These are phyloP conservation scores for Silene vulgaris DNA, from an alignment of 179 eudicot species.

Conservation along the genomic window DNA sequence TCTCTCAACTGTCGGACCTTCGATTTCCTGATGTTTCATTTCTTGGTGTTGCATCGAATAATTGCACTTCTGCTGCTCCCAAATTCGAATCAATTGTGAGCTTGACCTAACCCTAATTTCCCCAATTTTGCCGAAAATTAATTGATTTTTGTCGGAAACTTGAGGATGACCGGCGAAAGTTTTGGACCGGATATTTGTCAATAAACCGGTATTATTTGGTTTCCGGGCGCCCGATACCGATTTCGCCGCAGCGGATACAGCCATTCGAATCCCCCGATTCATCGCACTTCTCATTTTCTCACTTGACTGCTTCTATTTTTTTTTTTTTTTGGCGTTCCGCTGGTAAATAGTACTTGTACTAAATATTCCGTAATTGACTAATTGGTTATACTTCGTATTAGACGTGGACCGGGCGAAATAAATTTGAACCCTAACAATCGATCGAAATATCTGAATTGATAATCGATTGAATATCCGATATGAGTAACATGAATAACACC, in stretches of 20 bases:
- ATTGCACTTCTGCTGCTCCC: conserved; percentile 10
- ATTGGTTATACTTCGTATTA: too few species aligned
- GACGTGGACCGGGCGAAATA: too few species aligned
- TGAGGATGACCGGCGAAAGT: background rate
- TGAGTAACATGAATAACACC: too few species aligned
- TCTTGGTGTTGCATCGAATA: conserved; percentile 67
- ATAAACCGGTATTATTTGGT: background rate
- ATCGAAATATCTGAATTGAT: too few species aligned
- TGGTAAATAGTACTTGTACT: too few species aligned
- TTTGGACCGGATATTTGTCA: background rate
- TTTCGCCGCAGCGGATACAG: background rate
- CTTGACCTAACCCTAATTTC: background rate
- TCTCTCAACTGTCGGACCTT: conserved; percentile 78
- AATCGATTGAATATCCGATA: too few species aligned
- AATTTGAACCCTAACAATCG: too few species aligned
- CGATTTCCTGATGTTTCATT: conserved; percentile 78
- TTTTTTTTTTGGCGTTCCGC: too few species aligned
- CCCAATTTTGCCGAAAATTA: background rate
- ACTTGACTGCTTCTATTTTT: too few species aligned
- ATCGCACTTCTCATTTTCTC: conserved; percentile 8
- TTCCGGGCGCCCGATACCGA: background rate
- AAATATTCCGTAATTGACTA: too few species aligned
- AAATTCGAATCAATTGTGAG: background rate
- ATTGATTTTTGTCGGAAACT: background rate
- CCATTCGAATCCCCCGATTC: background rate